Evolutionary conservation across 371 early-diverging fungal species (phyloP), one percentile per base, ranked within the genome.

Genomic region (Mortierella sp.): DNA sequence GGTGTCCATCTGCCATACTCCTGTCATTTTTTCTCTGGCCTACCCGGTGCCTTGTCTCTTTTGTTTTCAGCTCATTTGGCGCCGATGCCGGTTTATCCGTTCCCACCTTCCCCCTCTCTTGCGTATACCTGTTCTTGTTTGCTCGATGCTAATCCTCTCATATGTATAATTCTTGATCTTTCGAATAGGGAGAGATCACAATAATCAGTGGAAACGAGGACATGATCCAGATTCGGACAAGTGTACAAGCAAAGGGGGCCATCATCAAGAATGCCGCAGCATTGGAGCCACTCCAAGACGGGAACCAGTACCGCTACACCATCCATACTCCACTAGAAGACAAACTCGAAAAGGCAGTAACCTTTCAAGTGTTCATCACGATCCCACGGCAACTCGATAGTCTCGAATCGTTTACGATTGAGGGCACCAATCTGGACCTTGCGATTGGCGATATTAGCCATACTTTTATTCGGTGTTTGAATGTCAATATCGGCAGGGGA

Each of bases 181-280:
- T 24, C 21, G 34, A 38, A 21, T 65, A 79, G 79, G 79, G 79
- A 16, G 79, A 73, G 48, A 73, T 79, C 44, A 79, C 79, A 21
- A 79, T 79, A 42, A 26, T 79, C 70, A 79, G 79, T 21, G 74
- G 79, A 38, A 79, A 74, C 31, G 79, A 79, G 11, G 79, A 79
- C 47, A 79, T 79, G 79, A 74, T 79, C 38, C 73, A 73, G 21
- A 79, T 79, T 54, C 73, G 54, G 47, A 68, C 79, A 24, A 73
- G 73, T 42, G 79, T 79, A 26, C 79, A 79, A 70, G 79, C 79
- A 47, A 73, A 65, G n/a, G 79, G 65, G 38, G 52, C 74, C 3
- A 73, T 79, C 34, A n/a, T 79, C 70, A 73, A 68, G 55, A 79
- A 79, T 24, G 79, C 79, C 3, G 79, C 79, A 8, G 79, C 79